Evolutionary conservation across 2,329 filamentous ascomycete species (phyloP), one percentile per base, ranked within the genome.

Genomic region (Colletotrichum plurivorum): DNA sequence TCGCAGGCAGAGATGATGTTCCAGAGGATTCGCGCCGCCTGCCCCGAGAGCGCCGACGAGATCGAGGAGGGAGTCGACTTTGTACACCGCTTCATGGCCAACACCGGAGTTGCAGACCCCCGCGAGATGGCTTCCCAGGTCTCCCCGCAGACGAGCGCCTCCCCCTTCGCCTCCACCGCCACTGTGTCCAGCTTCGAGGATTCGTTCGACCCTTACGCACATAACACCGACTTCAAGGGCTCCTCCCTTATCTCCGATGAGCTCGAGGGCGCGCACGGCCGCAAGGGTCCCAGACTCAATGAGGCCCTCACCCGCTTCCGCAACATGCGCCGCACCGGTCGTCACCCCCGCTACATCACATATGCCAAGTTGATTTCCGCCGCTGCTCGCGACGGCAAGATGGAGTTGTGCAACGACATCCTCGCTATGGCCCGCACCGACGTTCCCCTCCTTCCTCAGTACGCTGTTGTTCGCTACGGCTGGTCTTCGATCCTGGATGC

Each of bases 401-500:
- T 94, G 81, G 92, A 93, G 60, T 82, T 97, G 55, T 94, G 94
- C 76, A 89, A 94, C 72, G 94, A 98, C 71, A 93, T 99, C 59
- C 87, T 98, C 39, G 90, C 89, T 73, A 97, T 97, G 89, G 96
- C 96, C 13, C 92, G 94, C 74, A 88, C 91, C 66, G 96, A 99
- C 78, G 90, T 98, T 69, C 96, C 96, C 55, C 88, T 95, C 41
- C 86, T 95, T 71, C 87, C 91, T 49, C 93, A 97, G 78, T 97
- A 97, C 78, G 89, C 93, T 22, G 90, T 94, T 71, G 95, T 98
- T 39, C 91, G 94, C 71, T 97, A 97, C 76, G 96, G 96, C 57
- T 99, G 96, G 96, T 93, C 95, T 49, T 95, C 94, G 2, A 98
- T 99, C 71, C 87, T 98, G 52, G 96, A 99, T 79, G 92, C 96